Percentiles rank a stretch among this genome's conserved stretches.
phyloP scores from a whole-genome alignment of 208 protist species.

The Acanthamoeba rhysodes region DNA sequence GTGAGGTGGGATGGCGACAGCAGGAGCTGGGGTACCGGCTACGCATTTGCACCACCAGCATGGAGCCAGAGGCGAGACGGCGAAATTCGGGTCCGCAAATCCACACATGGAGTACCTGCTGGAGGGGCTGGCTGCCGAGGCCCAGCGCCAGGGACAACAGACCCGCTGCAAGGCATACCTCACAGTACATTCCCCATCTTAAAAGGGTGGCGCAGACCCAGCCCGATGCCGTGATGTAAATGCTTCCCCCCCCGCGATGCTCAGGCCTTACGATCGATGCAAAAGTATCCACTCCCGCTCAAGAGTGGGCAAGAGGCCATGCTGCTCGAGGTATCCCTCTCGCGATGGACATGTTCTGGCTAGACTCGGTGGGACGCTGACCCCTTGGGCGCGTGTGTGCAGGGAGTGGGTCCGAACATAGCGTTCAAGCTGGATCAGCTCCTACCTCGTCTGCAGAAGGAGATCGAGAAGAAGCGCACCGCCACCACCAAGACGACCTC shows the following conservation, averaged over 20 bases:
- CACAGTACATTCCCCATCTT: not conserved
- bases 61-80: not conserved
- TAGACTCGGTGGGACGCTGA: not conserved
- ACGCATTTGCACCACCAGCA: not conserved
- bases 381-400: not conserved
- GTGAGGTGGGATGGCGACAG: not conserved
- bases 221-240: not conserved
- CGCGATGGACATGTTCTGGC: not conserved
- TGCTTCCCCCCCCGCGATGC: not conserved
- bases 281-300: constrained; percentile 60
- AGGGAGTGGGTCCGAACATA: not conserved
- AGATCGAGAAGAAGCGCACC: constrained; percentile 6
- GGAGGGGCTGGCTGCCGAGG: constrained; percentile 62
- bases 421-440: constrained; percentile 32
- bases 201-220: too few species aligned
- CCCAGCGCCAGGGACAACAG: not conserved
- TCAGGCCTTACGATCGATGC: constrained; percentile 22
- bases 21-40: not conserved
- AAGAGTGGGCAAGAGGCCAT: constrained; percentile 39
- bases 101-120: constrained; percentile 65
- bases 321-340: constrained; percentile 32
- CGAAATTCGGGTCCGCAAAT: not conserved
- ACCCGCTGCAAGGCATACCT: not conserved
- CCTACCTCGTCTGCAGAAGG: constrained; percentile 30
- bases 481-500: not conserved